Conservation (phyloP, 257 asterid genomes). For the Nicotiana otophora region DNA sequence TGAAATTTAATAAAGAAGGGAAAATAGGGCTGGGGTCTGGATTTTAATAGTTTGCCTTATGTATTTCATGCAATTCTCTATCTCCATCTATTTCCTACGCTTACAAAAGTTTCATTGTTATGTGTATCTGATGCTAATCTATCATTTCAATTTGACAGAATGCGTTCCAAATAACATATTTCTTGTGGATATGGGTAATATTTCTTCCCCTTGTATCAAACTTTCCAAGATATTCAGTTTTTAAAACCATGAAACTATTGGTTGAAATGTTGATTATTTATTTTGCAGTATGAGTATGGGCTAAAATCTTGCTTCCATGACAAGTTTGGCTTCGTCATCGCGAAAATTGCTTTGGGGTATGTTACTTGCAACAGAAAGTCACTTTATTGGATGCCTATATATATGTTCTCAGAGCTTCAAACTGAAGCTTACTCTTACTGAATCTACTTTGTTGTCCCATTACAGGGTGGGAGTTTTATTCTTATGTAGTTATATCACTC, state of each 20-base stretch:
- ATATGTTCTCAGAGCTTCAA: background rate
- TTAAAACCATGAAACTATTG: background rate
- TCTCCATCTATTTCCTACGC: background rate
- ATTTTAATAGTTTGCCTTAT: background rate
- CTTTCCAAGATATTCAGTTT: background rate
- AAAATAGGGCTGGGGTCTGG: background rate
- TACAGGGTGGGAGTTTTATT: slow-evolving; percentile 58
- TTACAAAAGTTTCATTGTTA: background rate
- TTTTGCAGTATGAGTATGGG: slow-evolving; percentile 56
- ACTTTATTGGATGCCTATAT: background rate
- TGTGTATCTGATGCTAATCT: background rate
- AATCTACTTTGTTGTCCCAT: slow-evolving; percentile 2
- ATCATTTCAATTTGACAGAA: slow-evolving; percentile 5
- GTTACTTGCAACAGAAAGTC: slow-evolving; percentile 6
- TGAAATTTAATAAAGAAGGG: background rate
- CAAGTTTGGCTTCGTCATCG: slow-evolving; percentile 37
- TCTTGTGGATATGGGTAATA: slow-evolving; percentile 31
- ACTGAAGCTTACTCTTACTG: background rate
- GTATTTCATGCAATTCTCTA: background rate
- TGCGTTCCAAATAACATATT: slow-evolving; percentile 31
- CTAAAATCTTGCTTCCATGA: slow-evolving; percentile 71
- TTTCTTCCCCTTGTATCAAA: background rate
- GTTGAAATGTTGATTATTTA: background rate
- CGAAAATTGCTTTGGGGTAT: slow-evolving; percentile 65
- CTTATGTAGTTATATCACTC: slow-evolving; percentile 88